Conservation (phyloP, 106 monocot species). For the Cymbidium sinense region DNA sequence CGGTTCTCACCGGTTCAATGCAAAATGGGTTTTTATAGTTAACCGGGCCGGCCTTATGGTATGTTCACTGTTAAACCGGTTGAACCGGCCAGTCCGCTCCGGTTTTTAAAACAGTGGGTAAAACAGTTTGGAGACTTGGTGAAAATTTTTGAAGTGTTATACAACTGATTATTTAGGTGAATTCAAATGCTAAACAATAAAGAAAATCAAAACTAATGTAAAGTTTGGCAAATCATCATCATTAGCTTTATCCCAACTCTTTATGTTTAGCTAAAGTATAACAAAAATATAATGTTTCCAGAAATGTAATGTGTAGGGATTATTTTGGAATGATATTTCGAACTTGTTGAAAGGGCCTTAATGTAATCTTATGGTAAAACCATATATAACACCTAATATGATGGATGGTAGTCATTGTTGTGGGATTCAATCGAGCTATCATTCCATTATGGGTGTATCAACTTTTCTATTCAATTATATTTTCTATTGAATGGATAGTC, state of each 20-base stretch:
- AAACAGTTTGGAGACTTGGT: background rate
- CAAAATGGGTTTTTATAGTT: too few relatives aligned
- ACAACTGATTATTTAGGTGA: background rate
- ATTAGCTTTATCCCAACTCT: background rate
- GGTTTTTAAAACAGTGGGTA: too few relatives aligned
- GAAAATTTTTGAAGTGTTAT: background rate
- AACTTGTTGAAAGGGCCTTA: background rate
- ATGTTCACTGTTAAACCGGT: too few relatives aligned
- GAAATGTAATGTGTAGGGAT: background rate
- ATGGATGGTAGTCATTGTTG: too few relatives aligned
- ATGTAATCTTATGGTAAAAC: background rate
- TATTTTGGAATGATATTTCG: background rate
- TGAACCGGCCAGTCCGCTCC: too few relatives aligned
- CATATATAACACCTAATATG: too few relatives aligned
- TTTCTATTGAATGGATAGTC: too few relatives aligned
- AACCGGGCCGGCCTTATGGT: too few relatives aligned
- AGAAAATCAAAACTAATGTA: background rate
- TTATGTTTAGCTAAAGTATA: background rate
- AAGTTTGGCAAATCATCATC: background rate
- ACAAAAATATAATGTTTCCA: background rate
- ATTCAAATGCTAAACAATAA: background rate
- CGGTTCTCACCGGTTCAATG: too few relatives aligned
- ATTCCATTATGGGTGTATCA: too few relatives aligned
- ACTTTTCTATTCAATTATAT: too few relatives aligned
- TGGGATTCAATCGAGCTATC: too few relatives aligned